These are phyloP conservation scores for Metschnikowia peoriensis DNA, from an alignment of 805 yeast species.

Conservation along the genomic window DNA sequence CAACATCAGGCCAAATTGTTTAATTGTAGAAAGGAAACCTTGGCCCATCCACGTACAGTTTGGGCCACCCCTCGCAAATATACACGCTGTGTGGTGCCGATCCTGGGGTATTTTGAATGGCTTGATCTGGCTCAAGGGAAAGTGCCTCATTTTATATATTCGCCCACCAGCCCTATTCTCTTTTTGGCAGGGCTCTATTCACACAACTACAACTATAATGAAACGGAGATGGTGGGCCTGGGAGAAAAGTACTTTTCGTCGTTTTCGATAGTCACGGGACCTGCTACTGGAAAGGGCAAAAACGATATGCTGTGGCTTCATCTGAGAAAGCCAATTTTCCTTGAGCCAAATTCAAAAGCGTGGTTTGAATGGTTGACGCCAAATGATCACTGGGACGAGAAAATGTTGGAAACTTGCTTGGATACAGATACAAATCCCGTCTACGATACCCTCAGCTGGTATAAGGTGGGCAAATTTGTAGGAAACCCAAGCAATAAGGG, in stretches of 20 bases:
- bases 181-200: conserved; percentile 56
- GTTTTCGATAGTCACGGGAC: conserved; percentile 72
- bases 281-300: conserved; percentile 47
- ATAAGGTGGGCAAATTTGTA: conserved; percentile 58
- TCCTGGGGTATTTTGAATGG: conserved; percentile 91
- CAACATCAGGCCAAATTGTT: conserved; percentile 50
- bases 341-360: conserved; percentile 55
- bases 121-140: conserved; percentile 39
- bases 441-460: conserved; percentile 44
- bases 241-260: conserved; percentile 34
- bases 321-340: conserved; percentile 70
- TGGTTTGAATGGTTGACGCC: conserved; percentile 67
- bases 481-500: conserved; percentile 58
- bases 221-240: conserved; percentile 16
- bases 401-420: conserved; percentile 39
- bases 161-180: conserved; percentile 51
- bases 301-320: conserved; percentile 67
- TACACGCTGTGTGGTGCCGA: conserved; percentile 71
- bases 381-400: conserved; percentile 34
- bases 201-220: conserved; percentile 33
- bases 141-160: conserved; percentile 63
- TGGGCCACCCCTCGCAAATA: conserved; percentile 55
- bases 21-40: conserved; percentile 71
- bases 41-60: conserved; percentile 45
- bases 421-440: conserved; percentile 31